Percentiles rank a stretch among this genome's conserved stretches.
Conservation (phyloP, 441 rosid genomes). For the Erodium texanum region DNA sequence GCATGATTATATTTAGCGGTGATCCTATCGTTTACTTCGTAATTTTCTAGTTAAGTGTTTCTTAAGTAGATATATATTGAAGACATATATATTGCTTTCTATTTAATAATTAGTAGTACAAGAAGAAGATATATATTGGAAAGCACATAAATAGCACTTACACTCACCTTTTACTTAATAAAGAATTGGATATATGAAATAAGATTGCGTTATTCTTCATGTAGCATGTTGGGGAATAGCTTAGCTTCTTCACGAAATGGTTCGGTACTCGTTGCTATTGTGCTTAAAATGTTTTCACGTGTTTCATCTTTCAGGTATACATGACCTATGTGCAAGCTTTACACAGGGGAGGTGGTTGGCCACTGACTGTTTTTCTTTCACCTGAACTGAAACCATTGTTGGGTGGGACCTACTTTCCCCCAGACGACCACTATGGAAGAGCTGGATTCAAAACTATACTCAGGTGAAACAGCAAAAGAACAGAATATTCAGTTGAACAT, state of each 20-base stretch:
- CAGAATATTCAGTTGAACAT: too few species aligned
- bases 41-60: too few species aligned
- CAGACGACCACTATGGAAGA: constrained; percentile 75
- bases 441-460: constrained; percentile 91
- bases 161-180: neutral
- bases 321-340: constrained; percentile 91
- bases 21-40: neutral
- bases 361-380: constrained; percentile 77
- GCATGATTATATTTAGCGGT: neutral
- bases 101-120: too few species aligned
- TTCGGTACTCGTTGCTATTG: neutral
- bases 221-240: too few species aligned
- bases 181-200: neutral
- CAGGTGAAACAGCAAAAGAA: constrained; percentile 27
- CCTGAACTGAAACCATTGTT: constrained; percentile 89
- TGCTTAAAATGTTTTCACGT: neutral
- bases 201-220: neutral
- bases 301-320: constrained; percentile 31
- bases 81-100: too few species aligned
- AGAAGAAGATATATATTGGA: neutral
- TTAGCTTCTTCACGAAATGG: neutral
- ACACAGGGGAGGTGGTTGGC: constrained; percentile 97
- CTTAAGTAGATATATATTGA: too few species aligned
- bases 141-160: neutral
- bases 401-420: constrained; percentile 98